These are phyloP conservation scores for Ogataea kodamae DNA, from an alignment of 805 yeast species.

Conservation along the genomic window DNA sequence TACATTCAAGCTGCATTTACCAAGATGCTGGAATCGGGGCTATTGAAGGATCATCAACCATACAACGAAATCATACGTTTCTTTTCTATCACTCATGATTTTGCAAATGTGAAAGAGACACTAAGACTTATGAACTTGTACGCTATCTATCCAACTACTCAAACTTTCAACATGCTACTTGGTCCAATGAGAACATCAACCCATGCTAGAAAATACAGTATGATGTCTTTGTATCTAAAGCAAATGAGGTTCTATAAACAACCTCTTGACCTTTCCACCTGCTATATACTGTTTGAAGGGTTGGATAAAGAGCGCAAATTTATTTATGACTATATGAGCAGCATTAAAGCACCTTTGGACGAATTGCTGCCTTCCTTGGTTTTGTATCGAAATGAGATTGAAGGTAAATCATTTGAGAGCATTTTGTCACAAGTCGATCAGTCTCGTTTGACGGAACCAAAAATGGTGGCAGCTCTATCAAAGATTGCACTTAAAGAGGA, in stretches of 20 bases:
- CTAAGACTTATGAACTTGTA: constrained; percentile 8
- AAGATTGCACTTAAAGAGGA: constrained; percentile 7
- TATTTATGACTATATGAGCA: constrained; percentile 12
- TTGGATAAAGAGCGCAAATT: constrained; percentile 8
- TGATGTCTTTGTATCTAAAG: constrained; percentile 15
- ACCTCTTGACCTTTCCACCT: constrained; percentile 23
- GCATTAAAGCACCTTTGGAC: constrained; percentile 6
- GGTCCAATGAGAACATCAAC: constrained; percentile 13
- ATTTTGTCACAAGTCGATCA: constrained; percentile 3
- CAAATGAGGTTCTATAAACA: constrained; percentile 15
- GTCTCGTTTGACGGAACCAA: constrained; percentile 2
- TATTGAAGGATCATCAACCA: constrained; percentile 7
- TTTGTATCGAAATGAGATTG: constrained; percentile 3
- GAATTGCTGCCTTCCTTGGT: constrained; percentile 17
- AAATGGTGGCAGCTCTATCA: constrained; percentile 13
- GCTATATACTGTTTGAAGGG: constrained; percentile 20
- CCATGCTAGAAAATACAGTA: constrained; percentile 7
- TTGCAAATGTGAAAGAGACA: constrained; percentile 6
- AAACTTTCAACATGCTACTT: constrained; percentile 19
- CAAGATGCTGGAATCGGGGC: constrained; percentile 14
- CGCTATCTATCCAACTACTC: constrained; percentile 13
- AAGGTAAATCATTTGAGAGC: constrained; percentile 5
- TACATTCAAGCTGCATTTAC: constrained; percentile 10
- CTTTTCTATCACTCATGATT: constrained; percentile 15
- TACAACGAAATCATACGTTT: constrained; percentile 20